Conservation (phyloP, 306 rosid genomes). For the Astragalus glycyphyllos region DNA sequence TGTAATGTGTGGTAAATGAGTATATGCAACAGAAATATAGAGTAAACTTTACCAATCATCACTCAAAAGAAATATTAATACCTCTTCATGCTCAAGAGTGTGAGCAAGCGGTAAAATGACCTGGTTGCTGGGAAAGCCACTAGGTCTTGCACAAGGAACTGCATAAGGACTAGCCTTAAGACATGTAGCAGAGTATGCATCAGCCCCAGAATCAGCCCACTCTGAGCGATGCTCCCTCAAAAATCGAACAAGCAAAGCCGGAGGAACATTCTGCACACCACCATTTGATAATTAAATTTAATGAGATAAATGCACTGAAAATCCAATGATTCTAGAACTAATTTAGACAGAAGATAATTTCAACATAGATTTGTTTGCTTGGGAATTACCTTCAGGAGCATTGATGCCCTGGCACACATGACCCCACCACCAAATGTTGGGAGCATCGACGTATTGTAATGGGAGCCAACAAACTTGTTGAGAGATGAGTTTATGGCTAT, state of each 20-base stretch:
- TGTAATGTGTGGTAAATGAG: background rate
- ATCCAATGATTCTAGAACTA: background rate
- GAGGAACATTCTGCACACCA: constrained; percentile 81
- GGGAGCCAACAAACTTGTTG: constrained; percentile 65
- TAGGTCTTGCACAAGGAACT: constrained; percentile 77
- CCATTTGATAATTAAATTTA: background rate
- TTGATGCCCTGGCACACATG: constrained; percentile 87
- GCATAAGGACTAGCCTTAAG: constrained; percentile 79
- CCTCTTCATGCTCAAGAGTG: constrained; percentile 72
- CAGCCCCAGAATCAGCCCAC: constrained; percentile 95
- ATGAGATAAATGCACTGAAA: background rate
- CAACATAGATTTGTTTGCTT: background rate
- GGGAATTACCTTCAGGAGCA: constrained; percentile 78
- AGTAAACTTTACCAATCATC: background rate
- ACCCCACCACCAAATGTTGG: constrained; percentile 79
- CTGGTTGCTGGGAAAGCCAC: constrained; percentile 79
- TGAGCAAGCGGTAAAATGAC: constrained; percentile 67
- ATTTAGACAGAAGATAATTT: background rate
- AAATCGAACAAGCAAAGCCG: constrained; percentile 94
- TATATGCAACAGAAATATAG: constrained; percentile 2
- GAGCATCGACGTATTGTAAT: constrained; percentile 61
- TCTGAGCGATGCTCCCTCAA: constrained; percentile 98
- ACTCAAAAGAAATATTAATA: constrained; percentile 26
- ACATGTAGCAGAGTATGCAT: constrained; percentile 80
- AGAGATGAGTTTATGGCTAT: constrained; percentile 73